These are phyloP conservation scores for Suillus discolor DNA, from an alignment of 768 basidiomycete species.

Conservation along the genomic window DNA sequence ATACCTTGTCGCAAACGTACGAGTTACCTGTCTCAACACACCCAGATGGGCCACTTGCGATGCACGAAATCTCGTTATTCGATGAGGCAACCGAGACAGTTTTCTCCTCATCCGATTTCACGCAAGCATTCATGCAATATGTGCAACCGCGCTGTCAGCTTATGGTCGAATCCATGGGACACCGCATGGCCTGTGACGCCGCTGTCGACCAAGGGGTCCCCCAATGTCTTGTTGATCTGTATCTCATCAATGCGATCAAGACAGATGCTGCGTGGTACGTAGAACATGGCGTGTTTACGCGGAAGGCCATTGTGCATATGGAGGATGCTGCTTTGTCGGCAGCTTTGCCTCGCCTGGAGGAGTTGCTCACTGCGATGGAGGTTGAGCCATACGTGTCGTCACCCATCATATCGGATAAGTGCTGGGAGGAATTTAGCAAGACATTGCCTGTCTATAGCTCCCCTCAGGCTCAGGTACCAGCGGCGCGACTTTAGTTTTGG, in stretches of 20 bases:
- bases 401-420: constrained; percentile 30
- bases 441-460: neutral
- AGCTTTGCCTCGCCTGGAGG: constrained; percentile 26
- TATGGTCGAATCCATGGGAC: constrained; percentile 29
- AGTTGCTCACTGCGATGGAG: constrained; percentile 22
- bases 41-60: constrained; percentile 20
- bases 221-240: neutral
- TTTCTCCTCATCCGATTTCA: constrained; percentile 17
- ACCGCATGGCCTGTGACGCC: constrained; percentile 33
- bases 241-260: neutral
- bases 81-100: constrained; percentile 9
- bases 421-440: constrained; percentile 21
- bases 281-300: neutral
- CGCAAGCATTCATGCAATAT: constrained; percentile 16
- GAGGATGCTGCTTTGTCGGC: constrained; percentile 11
- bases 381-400: constrained; percentile 27
- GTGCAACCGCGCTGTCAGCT: constrained; percentile 27
- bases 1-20: constrained; percentile 27
- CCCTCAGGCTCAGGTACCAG: neutral
- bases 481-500: neutral
- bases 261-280: constrained; percentile 3
- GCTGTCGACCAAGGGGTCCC: constrained; percentile 16
- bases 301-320: neutral
- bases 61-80: constrained; percentile 23
- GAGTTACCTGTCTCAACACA: constrained; percentile 16